Conservation (phyloP, 208 protist genomes). For the Acanthamoeba healyi region DNA sequence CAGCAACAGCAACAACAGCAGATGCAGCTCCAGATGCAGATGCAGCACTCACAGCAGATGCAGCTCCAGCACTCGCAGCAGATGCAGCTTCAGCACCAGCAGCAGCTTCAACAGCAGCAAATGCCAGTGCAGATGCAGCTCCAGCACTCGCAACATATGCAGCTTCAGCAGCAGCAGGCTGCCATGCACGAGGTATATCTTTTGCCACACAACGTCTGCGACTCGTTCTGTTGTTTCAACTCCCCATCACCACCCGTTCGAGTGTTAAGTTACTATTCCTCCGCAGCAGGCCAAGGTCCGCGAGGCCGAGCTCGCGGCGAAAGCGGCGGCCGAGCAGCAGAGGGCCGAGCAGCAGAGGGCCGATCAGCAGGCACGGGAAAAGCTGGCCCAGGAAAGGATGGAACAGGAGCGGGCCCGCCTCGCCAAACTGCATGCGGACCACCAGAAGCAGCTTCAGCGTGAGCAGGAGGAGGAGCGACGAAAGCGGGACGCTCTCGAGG, state of each 20-base stretch:
- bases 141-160: neutral
- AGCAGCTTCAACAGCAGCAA: neutral
- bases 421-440: neutral
- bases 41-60: neutral
- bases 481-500: neutral
- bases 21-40: neutral
- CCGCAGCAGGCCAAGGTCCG: too few species aligned
- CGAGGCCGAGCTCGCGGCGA: too few species aligned
- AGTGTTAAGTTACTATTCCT: too few species aligned
- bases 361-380: neutral
- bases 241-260: too few species aligned
- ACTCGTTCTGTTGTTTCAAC: too few species aligned
- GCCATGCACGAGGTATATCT: too few species aligned
- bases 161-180: neutral
- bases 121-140: neutral
- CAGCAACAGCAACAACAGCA: too few species aligned
- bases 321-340: too few species aligned
- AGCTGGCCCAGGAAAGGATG: slow-evolving; percentile 16
- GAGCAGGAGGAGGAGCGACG: slow-evolving; percentile 13
- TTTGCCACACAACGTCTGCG: too few species aligned
- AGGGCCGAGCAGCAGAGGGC: neutral
- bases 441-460: slow-evolving; percentile 21
- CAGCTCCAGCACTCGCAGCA: neutral
- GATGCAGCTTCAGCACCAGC: neutral
- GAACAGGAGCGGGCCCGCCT: neutral